A percentile compares a stretch with the other conserved stretches of the same genome.
These are phyloP conservation scores for Penicillium sp. DNA, from an alignment of 2,329 filamentous ascomycete genomes.

Conservation along the genomic window DNA sequence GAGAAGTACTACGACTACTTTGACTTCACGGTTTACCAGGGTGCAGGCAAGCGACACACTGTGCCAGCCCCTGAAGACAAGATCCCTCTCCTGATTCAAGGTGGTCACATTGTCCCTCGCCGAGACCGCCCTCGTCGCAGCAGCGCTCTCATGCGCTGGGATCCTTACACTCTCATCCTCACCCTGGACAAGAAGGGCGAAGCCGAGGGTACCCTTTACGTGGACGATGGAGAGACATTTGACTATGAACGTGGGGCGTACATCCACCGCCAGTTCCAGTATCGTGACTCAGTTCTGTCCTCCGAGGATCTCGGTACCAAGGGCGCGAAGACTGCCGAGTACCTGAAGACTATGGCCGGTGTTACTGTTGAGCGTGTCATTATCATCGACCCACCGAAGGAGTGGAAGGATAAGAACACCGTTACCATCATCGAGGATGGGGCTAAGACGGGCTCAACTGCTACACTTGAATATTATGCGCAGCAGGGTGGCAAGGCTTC, in stretches of 20 bases:
- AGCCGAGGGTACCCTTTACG: conserved; percentile 82
- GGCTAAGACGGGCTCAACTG: conserved; percentile 49
- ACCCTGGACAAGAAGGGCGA: conserved; percentile 69
- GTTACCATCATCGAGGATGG: conserved; percentile 57
- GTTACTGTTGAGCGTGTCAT: conserved; percentile 85
- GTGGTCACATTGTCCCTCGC: conserved; percentile 87
- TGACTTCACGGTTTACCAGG: conserved; percentile 76
- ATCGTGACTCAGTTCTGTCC: conserved; percentile 63
- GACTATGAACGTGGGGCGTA: conserved; percentile 84
- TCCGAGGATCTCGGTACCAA: conserved; percentile 69
- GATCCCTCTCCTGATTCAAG: conserved; percentile 88
- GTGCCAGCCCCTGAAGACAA: conserved; percentile 80
- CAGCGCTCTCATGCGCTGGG: conserved; percentile 85
- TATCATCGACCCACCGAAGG: conserved; percentile 74
- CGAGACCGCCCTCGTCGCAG: conserved; percentile 87
- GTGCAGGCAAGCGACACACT: conserved; percentile 70
- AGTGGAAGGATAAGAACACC: conserved; percentile 69
- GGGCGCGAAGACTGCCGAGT: conserved; percentile 69
- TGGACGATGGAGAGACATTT: conserved; percentile 92
- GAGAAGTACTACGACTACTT: conserved; percentile 97
- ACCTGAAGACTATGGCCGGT: conserved; percentile 76
- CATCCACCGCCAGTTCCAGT: conserved; percentile 80
- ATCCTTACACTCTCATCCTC: conserved; percentile 91
- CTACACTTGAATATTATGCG: conserved; percentile 61
- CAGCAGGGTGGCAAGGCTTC: conserved; percentile 59